Conservation (phyloP, 2,329 filamentous ascomycete genomes). For the Pseudocercospora eumusae region DNA sequence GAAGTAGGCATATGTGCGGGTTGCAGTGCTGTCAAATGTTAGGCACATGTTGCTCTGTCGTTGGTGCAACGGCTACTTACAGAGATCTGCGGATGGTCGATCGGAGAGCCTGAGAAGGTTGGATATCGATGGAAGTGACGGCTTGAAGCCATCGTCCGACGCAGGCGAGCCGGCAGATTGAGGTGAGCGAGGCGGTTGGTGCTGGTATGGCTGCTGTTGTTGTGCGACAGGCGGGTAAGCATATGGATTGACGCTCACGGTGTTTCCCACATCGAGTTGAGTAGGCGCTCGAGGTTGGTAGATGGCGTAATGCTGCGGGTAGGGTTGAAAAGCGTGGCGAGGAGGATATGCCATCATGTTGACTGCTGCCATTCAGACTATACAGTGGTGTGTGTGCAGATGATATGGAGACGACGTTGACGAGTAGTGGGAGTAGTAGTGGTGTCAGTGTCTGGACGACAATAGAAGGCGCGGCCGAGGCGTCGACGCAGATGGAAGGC, state of each 20-base stretch:
- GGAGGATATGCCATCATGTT: conserved; percentile 36
- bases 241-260: conserved; percentile 30
- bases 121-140: conserved; percentile 89
- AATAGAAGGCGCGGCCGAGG: conserved; percentile 14
- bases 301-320: conserved; percentile 35
- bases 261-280: conserved; percentile 22
- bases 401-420: conserved; percentile 18
- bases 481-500: conserved; percentile 25
- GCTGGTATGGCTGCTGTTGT: conserved; percentile 19
- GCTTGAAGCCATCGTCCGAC: conserved; percentile 57
- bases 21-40: not conserved
- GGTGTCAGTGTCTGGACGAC: conserved; percentile 13
- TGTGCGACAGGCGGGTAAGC: conserved; percentile 26
- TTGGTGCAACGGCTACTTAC: conserved; percentile 34
- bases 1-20: conserved; percentile 1
- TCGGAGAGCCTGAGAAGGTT: conserved; percentile 83
- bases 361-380: conserved; percentile 36
- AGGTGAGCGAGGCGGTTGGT: conserved; percentile 24
- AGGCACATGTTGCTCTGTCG: not conserved
- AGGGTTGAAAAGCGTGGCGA: conserved; percentile 33
- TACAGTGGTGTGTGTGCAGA: too few relatives aligned
- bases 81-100: conserved; percentile 54
- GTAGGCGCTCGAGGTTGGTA: conserved; percentile 31
- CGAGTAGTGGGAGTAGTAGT: too few relatives aligned
- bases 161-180: conserved; percentile 28